phyloP scores from a whole-genome alignment of 2,329 filamentous ascomycete genomes.

The Pseudocercospora crystallina region DNA sequence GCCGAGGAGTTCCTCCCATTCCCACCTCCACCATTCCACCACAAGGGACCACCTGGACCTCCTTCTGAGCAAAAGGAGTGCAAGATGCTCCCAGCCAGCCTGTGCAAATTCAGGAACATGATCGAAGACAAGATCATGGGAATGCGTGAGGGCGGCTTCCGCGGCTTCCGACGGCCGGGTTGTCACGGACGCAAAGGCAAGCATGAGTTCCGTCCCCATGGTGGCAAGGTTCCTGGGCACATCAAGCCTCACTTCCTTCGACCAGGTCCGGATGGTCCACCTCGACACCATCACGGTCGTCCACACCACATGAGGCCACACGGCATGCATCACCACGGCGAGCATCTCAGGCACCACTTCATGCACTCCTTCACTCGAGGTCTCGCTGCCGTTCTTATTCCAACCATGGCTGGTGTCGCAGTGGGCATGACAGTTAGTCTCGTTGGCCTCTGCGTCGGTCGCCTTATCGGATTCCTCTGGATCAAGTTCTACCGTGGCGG shows the following conservation, averaged over 20 bases:
- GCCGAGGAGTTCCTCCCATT: constrained; percentile 13
- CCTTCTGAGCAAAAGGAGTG: constrained; percentile 37
- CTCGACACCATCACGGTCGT: constrained; percentile 20
- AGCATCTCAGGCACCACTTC: constrained; percentile 43
- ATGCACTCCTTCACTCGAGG: constrained; percentile 51
- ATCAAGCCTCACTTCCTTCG: constrained; percentile 33
- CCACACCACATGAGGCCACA: constrained; percentile 28
- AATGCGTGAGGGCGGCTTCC: constrained; percentile 34
- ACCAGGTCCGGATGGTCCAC: constrained; percentile 18
- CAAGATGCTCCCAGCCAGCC: constrained; percentile 40
- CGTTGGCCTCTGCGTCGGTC: constrained; percentile 66
- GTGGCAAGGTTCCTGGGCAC: constrained; percentile 26
- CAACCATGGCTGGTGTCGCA: constrained; percentile 66
- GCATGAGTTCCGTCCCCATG: constrained; percentile 11
- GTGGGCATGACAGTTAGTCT: constrained; percentile 68
- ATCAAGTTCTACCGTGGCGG: constrained; percentile 54
- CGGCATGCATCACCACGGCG: constrained; percentile 29
- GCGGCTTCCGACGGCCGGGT: constrained; percentile 12
- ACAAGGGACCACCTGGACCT: constrained; percentile 4
- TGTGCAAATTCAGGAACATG: constrained; percentile 58
- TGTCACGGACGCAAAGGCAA: constrained; percentile 34
- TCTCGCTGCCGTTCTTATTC: constrained; percentile 63
- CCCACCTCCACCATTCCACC: constrained; percentile 9
- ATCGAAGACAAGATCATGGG: constrained; percentile 49
- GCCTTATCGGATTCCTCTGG: constrained; percentile 60